A percentile compares a stretch with the other conserved stretches of the same genome.
Evolutionary conservation across 1,139 yeast genomes (phyloP).

Genomic region (Sugiyamaella sp.): DNA sequence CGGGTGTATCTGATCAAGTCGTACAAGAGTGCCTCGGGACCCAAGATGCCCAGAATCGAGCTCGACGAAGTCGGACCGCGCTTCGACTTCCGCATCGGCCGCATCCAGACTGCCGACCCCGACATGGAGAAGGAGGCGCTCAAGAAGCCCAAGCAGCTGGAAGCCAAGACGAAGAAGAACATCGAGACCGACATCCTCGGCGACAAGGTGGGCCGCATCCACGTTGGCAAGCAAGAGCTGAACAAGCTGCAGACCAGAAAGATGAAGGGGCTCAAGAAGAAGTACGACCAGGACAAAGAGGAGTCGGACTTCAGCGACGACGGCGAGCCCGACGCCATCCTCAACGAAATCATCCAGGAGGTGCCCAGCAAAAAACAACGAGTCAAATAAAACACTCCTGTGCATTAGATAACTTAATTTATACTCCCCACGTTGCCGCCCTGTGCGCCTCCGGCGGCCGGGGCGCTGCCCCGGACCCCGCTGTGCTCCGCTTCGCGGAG

Average conservation of each 20-base stretch:
- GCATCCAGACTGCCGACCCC: conserved; percentile 81
- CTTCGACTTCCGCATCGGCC: conserved; percentile 87
- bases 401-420: conserved; percentile 10
- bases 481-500: background rate
- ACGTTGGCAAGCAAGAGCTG: conserved; percentile 94
- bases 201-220: conserved; percentile 95
- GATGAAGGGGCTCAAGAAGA: conserved; percentile 95
- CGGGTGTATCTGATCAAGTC: conserved; percentile 89
- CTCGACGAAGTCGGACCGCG: conserved; percentile 96
- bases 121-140: conserved; percentile 91
- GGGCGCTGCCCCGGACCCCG: conserved; percentile 9
- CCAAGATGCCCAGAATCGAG: conserved; percentile 91
- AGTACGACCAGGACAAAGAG: conserved; percentile 67
- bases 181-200: conserved; percentile 87
- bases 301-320: conserved; percentile 25
- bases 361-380: conserved; percentile 30
- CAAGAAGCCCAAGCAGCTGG: conserved; percentile 79
- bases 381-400: conserved; percentile 20
- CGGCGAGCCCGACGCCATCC: conserved; percentile 22
- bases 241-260: conserved; percentile 90
- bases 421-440: background rate
- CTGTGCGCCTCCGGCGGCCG: background rate
- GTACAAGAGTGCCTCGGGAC: conserved; percentile 65
- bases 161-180: conserved; percentile 85
- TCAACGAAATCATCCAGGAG: conserved; percentile 24